Evolutionary conservation across 2,329 filamentous ascomycete species (phyloP).

Genomic region (Nemania serpens): DNA sequence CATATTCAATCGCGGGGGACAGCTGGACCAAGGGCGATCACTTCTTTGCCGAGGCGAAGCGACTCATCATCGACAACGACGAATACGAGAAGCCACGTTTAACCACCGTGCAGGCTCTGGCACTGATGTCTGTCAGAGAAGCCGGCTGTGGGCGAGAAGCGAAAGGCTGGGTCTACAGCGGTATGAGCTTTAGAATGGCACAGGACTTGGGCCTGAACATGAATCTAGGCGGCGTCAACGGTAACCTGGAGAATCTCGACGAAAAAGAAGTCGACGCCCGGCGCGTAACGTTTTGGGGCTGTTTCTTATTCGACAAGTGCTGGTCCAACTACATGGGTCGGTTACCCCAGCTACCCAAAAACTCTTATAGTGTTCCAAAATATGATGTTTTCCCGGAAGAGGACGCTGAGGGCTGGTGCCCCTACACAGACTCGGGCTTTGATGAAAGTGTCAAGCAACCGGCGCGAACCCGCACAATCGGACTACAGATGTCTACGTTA

Average conservation of each 20-base stretch:
- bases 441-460: slow-evolving; percentile 76
- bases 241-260: slow-evolving; percentile 62
- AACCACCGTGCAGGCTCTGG: slow-evolving; percentile 90
- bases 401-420: slow-evolving; percentile 83
- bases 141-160: slow-evolving; percentile 92
- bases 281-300: slow-evolving; percentile 95
- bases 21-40: slow-evolving; percentile 89
- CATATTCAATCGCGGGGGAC: slow-evolving; percentile 72
- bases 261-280: slow-evolving; percentile 89
- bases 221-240: slow-evolving; percentile 70
- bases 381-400: slow-evolving; percentile 90
- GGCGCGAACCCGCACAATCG: slow-evolving; percentile 79
- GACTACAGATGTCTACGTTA: slow-evolving; percentile 78
- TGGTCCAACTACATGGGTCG: slow-evolving; percentile 98
- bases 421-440: slow-evolving; percentile 84
- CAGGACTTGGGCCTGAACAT: slow-evolving; percentile 91
- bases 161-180: slow-evolving; percentile 97
- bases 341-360: slow-evolving; percentile 80
- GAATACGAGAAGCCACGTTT: slow-evolving; percentile 89
- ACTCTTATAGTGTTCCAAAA: slow-evolving; percentile 82
- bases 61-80: slow-evolving; percentile 86
- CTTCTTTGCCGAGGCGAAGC: slow-evolving; percentile 93
- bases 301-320: slow-evolving; percentile 97
- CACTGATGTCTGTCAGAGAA: slow-evolving; percentile 94
- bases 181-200: slow-evolving; percentile 98